These are phyloP conservation scores for Citeromyces matritensis DNA, from an alignment of 805 yeast species.

Conservation along the genomic window DNA sequence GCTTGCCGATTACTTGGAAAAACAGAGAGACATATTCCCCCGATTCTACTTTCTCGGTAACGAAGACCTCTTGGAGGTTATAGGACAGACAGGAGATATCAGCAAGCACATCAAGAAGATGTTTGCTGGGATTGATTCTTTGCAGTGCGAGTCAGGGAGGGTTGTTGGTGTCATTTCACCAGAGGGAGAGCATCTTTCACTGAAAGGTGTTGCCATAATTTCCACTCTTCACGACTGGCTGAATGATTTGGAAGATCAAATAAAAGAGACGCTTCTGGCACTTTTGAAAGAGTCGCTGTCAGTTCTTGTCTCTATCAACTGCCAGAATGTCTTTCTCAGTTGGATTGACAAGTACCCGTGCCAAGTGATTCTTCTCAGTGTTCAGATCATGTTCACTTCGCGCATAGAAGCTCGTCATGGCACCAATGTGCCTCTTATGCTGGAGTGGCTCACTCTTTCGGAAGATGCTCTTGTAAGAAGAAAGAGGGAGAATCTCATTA, in stretches of 20 bases:
- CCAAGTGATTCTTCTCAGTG: conserved; percentile 39
- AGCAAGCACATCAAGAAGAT: conserved; percentile 53
- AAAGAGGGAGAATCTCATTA: conserved; percentile 43
- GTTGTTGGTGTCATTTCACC: conserved; percentile 35
- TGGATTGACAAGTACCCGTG: conserved; percentile 29
- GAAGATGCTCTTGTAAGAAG: conserved; percentile 11
- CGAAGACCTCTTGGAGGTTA: conserved; percentile 72
- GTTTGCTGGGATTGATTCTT: conserved; percentile 46
- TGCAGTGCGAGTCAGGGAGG: conserved; percentile 16
- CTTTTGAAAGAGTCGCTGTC: conserved; percentile 9
- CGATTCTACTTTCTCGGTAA: conserved; percentile 83
- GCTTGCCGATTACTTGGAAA: conserved; percentile 63
- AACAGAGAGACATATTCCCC: conserved; percentile 64
- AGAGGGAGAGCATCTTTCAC: conserved; percentile 46
- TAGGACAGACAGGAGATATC: conserved; percentile 47
- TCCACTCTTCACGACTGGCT: too few relatives aligned
- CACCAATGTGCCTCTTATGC: too few relatives aligned
- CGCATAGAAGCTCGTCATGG: conserved; percentile 14
- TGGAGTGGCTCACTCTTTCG: too few relatives aligned
- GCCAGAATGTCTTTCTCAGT: conserved; percentile 6
- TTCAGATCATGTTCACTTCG: conserved; percentile 44
- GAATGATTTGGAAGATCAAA: too few relatives aligned
- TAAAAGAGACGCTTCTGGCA: too few relatives aligned
- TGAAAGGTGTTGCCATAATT: background rate
- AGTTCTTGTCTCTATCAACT: conserved; percentile 24